Evolutionary conservation across 2,329 filamentous ascomycete species (phyloP).

Genomic region (Lanzia echinophila): DNA sequence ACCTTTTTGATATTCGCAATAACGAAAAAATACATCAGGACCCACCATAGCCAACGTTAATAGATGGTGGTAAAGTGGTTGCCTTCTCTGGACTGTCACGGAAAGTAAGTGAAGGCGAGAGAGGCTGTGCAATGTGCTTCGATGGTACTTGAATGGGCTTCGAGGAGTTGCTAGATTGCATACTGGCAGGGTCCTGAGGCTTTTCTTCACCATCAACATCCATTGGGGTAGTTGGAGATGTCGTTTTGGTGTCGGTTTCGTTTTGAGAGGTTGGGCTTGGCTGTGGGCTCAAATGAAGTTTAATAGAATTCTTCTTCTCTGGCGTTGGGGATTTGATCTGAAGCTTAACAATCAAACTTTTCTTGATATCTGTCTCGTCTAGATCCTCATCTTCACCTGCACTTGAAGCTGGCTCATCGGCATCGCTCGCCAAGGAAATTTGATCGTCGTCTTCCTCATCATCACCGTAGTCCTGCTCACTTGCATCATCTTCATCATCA

Average conservation of each 20-base stretch:
- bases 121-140: slow-evolving; percentile 11
- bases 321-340: slow-evolving; percentile 37
- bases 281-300: slow-evolving; percentile 17
- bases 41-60: slow-evolving; percentile 20
- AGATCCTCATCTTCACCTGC: slow-evolving; percentile 34
- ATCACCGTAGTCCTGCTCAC: slow-evolving; percentile 67
- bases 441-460: slow-evolving; percentile 67
- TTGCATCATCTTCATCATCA: slow-evolving; percentile 57
- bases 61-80: slow-evolving; percentile 24
- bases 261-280: slow-evolving; percentile 3
- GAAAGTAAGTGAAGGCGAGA: slow-evolving; percentile 41
- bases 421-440: slow-evolving; percentile 51
- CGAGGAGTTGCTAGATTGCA: slow-evolving; percentile 2
- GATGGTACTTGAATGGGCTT: slow-evolving; percentile 12
- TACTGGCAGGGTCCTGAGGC: slow-evolving; percentile 3
- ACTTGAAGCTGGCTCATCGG: slow-evolving; percentile 50
- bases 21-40: slow-evolving; percentile 9
- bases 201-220: background rate
- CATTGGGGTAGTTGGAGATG: background rate
- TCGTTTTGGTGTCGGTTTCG: slow-evolving; percentile 9
- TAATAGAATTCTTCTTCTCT: slow-evolving; percentile 25
- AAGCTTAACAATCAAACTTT: slow-evolving; percentile 70
- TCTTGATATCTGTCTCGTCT: slow-evolving; percentile 45
- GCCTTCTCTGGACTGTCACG: slow-evolving; percentile 56
- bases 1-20: slow-evolving; percentile 2